Evolutionary conservation across 2,329 filamentous ascomycete species (phyloP).

Genomic region (Cladosporium colombiae): DNA sequence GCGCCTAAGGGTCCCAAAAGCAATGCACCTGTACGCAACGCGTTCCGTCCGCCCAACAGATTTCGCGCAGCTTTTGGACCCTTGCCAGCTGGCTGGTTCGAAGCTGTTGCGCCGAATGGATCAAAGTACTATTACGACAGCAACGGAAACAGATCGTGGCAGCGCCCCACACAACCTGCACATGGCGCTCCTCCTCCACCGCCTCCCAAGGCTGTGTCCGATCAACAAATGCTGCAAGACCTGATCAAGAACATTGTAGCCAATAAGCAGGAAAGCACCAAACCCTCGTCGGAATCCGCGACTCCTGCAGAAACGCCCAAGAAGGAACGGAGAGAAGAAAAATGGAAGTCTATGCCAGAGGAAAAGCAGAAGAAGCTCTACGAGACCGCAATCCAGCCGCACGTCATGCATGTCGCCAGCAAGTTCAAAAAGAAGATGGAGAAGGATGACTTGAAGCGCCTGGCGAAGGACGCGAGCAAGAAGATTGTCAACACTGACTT

Average conservation of each 20-base stretch:
- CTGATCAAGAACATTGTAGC: slow-evolving; percentile 66
- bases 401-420: slow-evolving; percentile 81
- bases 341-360: slow-evolving; percentile 67
- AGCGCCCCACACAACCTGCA: slow-evolving; percentile 70
- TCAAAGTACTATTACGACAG: slow-evolving; percentile 84
- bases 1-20: slow-evolving; percentile 55
- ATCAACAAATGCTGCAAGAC: slow-evolving; percentile 76
- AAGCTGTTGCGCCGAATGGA: slow-evolving; percentile 69
- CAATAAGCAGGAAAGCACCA: slow-evolving; percentile 64
- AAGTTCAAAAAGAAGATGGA: slow-evolving; percentile 86
- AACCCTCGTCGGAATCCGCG: slow-evolving; percentile 57
- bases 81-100: slow-evolving; percentile 84
- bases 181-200: slow-evolving; percentile 57
- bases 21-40: slow-evolving; percentile 59
- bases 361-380: slow-evolving; percentile 96
- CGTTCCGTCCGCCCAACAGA: slow-evolving; percentile 49
- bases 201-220: slow-evolving; percentile 66
- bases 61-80: slow-evolving; percentile 48
- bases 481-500: slow-evolving; percentile 90
- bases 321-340: slow-evolving; percentile 61
- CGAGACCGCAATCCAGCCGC: slow-evolving; percentile 83
- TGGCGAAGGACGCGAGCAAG: slow-evolving; percentile 69
- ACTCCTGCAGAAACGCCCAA: slow-evolving; percentile 64
- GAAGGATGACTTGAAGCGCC: slow-evolving; percentile 70
- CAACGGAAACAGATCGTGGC: slow-evolving; percentile 78